phyloP scores from a whole-genome alignment of 257 asterid species.

The Nicotiana obtusifolia region DNA sequence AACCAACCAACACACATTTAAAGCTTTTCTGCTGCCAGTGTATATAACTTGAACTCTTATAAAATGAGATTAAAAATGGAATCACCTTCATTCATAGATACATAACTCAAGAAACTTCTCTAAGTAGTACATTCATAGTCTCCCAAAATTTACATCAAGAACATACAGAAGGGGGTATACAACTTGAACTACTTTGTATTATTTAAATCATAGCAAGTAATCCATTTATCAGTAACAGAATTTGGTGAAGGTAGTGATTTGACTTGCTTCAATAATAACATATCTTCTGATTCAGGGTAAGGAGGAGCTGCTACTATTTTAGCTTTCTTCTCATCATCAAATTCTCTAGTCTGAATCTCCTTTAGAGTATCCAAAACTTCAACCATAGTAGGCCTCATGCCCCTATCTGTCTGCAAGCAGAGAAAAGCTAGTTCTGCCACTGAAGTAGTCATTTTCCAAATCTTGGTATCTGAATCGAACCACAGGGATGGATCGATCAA shows the following conservation, averaged over 20 bases:
- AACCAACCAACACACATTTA: neutral
- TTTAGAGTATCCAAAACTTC: conserved; percentile 1
- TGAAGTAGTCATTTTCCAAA: neutral
- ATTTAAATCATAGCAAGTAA: neutral
- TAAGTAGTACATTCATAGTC: neutral
- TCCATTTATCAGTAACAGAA: neutral
- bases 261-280: neutral
- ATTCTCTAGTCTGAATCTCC: neutral
- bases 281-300: neutral
- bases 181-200: neutral
- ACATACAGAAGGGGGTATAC: neutral
- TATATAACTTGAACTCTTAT: neutral
- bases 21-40: neutral
- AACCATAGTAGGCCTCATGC: conserved; percentile 8
- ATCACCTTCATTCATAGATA: neutral
- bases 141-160: neutral
- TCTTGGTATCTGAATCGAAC: neutral
- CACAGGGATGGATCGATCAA: conserved; percentile 1
- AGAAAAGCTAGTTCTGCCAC: conserved; percentile 16
- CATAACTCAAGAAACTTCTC: neutral
- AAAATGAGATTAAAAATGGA: neutral
- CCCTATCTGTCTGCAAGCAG: conserved; percentile 7
- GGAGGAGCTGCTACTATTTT: neutral
- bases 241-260: neutral
- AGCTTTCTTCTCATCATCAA: neutral